These are phyloP conservation scores for Talaromyces sp. DNA, from an alignment of 2,329 filamentous ascomycete genomes.

Conservation along the genomic window DNA sequence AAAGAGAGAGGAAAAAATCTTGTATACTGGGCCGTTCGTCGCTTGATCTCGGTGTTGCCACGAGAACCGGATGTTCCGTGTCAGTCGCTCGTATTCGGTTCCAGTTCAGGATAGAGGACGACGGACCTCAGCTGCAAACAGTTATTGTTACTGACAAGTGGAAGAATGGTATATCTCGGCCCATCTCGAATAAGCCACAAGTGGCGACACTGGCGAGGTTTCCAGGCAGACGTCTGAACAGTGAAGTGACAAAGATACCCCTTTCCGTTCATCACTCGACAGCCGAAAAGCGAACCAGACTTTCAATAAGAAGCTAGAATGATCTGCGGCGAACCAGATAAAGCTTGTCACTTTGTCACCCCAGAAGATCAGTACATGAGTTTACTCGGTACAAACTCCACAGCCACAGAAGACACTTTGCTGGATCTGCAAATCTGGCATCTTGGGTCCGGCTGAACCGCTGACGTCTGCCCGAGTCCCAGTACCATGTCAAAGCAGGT, in stretches of 20 bases:
- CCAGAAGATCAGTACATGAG: neutral
- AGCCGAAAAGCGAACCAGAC: neutral
- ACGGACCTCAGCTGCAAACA: neutral
- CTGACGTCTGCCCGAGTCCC: neutral
- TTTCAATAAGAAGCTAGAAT: neutral
- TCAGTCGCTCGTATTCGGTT: neutral
- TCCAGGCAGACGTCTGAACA: neutral
- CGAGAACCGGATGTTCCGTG: neutral
- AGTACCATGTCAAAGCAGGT: neutral
- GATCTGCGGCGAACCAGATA: neutral
- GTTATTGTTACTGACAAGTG: neutral
- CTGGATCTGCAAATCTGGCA: neutral
- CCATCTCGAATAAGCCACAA: neutral
- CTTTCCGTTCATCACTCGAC: neutral
- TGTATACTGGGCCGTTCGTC: neutral
- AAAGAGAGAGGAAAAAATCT: neutral
- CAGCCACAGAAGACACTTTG: neutral
- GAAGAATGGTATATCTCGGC: neutral
- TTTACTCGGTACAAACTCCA: neutral
- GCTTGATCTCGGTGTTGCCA: neutral
- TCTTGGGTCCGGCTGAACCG: neutral
- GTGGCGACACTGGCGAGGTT: neutral
- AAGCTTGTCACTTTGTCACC: neutral
- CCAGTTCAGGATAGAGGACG: neutral
- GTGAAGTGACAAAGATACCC: neutral